Base-by-base conservation (phyloP, 495 filamentous ascomycete genomes). In the Daldinia vernicosa region DNA sequence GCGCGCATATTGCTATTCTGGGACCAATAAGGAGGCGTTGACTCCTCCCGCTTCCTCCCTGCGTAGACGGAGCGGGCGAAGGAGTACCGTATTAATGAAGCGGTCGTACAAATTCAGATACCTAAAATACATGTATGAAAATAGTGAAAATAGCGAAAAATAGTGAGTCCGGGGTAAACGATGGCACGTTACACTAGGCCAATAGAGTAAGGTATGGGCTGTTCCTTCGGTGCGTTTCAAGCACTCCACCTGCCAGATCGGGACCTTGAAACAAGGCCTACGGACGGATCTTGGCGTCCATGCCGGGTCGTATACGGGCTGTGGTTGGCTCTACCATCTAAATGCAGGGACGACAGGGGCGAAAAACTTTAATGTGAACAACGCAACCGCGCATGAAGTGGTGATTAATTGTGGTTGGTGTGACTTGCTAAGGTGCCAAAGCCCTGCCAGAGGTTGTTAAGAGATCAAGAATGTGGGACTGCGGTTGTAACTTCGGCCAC, bases 181-280 rank as follows among this genome's bases (percentile, higher is more conserved):
- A 73, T 73, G 70, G 70, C 66, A 69, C 70, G 70, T 73, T 73
- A 73, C 70, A 73, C 70, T 53, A 40, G 39, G 22, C 70, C 70
- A 69, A 69, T 69, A 39, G 47, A 54, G 45, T 73, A 58, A 32
- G 60, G 28, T 12, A 60, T 22, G 59, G 60, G 39, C 59, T 28
- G 52, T 55, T 65, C 67, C 70, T 61, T 69, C 63, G 66, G 57
- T 57, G 50, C 70, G 70, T 73, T 73, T 73, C 70, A 73, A 56
- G 50, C 56, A 60, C 65, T 69, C 70, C 61, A 73, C 70, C 70
- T 73, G 60, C 70, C 66, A 28, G 4, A 69, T 73, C 66, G 66
- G 61, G 70, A 53, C 14, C 22, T 26, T 69, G 65, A 66, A 69
- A 64, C 60, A 64, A 40, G 50, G 53, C 28, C 24, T 27, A 51